Evolutionary conservation across 139 green algal species (phyloP).

Genomic region (Medakamo hakoo): DNA sequence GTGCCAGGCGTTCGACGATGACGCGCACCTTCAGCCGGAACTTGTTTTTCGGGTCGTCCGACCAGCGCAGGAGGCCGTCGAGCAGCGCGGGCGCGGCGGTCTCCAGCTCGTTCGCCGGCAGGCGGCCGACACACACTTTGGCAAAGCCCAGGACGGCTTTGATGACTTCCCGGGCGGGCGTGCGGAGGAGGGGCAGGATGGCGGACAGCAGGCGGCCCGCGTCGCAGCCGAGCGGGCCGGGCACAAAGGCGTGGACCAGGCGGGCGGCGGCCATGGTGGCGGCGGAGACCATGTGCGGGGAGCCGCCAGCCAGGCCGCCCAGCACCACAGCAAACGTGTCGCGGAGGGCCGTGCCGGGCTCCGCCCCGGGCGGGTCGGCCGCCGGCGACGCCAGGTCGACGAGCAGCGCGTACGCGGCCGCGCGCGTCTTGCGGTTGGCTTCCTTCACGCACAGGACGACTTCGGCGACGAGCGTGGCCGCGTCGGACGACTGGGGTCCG

Average conservation of each 20-base stretch:
- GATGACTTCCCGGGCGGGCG: slow-evolving; percentile 71
- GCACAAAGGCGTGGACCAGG: slow-evolving; percentile 83
- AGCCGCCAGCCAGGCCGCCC: slow-evolving; percentile 51
- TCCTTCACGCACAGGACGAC: slow-evolving; percentile 92
- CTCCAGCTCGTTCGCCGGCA: slow-evolving; percentile 52
- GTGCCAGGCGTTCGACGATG: slow-evolving; percentile 76
- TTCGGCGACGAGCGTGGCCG: slow-evolving; percentile 54
- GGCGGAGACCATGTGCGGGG: slow-evolving; percentile 65
- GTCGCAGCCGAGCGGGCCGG: slow-evolving; percentile 24
- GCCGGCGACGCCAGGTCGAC: slow-evolving; percentile 35
- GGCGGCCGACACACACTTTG: slow-evolving; percentile 67
- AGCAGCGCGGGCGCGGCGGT: slow-evolving; percentile 53
- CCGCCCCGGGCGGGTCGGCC: slow-evolving; percentile 13
- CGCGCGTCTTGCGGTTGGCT: slow-evolving; percentile 66
- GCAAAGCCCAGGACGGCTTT: slow-evolving; percentile 86
- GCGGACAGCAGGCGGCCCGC: slow-evolving; percentile 54
- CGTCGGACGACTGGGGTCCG: not conserved
- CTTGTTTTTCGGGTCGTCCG: slow-evolving; percentile 87
- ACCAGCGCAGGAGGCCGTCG: slow-evolving; percentile 79
- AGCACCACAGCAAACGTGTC: slow-evolving; percentile 65
- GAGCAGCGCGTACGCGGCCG: slow-evolving; percentile 71
- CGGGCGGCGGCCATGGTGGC: slow-evolving; percentile 73
- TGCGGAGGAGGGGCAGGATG: slow-evolving; percentile 69
- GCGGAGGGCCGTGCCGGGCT: slow-evolving; percentile 35
- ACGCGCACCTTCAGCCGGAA: slow-evolving; percentile 83